Base-by-base conservation (phyloP, 371 early-diverging fungal genomes). In the Syncephalis plumigaleata region DNA sequence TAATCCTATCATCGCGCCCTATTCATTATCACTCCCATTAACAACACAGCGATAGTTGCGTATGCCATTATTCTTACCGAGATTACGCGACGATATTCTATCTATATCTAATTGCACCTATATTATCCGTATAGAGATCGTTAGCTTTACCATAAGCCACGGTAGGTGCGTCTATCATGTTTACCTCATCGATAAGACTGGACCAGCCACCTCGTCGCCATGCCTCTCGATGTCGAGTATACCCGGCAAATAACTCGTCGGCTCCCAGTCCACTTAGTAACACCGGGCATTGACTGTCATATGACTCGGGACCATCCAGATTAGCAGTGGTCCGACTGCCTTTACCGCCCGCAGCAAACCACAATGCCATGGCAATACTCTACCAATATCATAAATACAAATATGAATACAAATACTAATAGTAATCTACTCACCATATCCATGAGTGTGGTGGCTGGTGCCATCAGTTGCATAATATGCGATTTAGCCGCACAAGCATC, bases 331-430 rank as follows among this genome's bases (percentile, higher is more conserved):
- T 45, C 23, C 16, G 39, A 48, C 21, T 49, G 42, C 78, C 80
- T 59, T 56, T 53, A 0, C 91, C 92, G 9, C 89, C 68, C 1
- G 87, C 65, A 0, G 91, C 92, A 72, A 93, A 95, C 94, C 93
- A 95, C 48, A 95, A 77, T 0, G 96, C 94, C 72, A 90, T 77
- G 0, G 87, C 93, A 49, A 95, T 93, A 53, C 92, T 91, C 83
- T 80, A 54, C 20, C 36, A 5, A 37, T 9, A 13, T 20, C 27
- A 15, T 37, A 50, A 23, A 45, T 31, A 16, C 9, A 23, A 42
- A 26, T 47, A 9, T 20, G 16, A 9, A 2, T 24, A 17, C 17
- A 16, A 22, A 18, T 20, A 22, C 38, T 16, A 8, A 45, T 22
- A 3, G 13, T 16, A 24, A 40, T 42, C 3, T 17, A 44, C 44